These are phyloP conservation scores for Aspergillus sp. DNA, from an alignment of 2,329 filamentous ascomycete genomes.

Conservation along the genomic window DNA sequence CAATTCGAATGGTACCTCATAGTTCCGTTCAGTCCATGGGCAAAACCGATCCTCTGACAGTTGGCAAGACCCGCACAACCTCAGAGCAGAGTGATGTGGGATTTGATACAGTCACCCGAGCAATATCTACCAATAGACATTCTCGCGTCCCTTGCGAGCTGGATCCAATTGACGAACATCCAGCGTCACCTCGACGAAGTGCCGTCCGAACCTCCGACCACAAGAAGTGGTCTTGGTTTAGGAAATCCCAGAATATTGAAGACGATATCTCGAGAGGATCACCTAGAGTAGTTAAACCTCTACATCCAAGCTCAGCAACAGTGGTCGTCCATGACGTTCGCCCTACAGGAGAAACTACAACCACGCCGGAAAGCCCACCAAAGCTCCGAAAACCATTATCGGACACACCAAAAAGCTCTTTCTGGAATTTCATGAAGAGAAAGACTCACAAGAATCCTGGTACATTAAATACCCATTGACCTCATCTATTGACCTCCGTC, in stretches of 20 bases:
- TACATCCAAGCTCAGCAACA: slow-evolving; percentile 27
- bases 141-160: slow-evolving; percentile 32
- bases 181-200: slow-evolving; percentile 32
- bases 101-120: slow-evolving; percentile 3
- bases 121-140: slow-evolving; percentile 24
- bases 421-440: slow-evolving; percentile 55
- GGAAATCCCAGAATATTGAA: slow-evolving; percentile 30
- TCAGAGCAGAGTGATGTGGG: background rate
- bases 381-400: slow-evolving; percentile 10
- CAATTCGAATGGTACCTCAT: slow-evolving; percentile 58
- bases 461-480: slow-evolving; percentile 43
- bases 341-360: slow-evolving; percentile 12
- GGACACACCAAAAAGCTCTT: slow-evolving; percentile 45
- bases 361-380: slow-evolving; percentile 7
- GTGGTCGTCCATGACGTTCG: slow-evolving; percentile 27
- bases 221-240: slow-evolving; percentile 51
- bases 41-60: slow-evolving; percentile 53
- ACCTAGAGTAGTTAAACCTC: slow-evolving; percentile 24
- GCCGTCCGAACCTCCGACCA: slow-evolving; percentile 26
- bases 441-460: slow-evolving; percentile 40
- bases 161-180: slow-evolving; percentile 45
- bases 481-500: background rate
- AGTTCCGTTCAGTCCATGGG: slow-evolving; percentile 48
- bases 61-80: slow-evolving; percentile 47
- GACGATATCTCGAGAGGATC: slow-evolving; percentile 21